These are phyloP conservation scores for Auricularia auricula-judae DNA, from an alignment of 768 basidiomycete genomes.

Conservation along the genomic window DNA sequence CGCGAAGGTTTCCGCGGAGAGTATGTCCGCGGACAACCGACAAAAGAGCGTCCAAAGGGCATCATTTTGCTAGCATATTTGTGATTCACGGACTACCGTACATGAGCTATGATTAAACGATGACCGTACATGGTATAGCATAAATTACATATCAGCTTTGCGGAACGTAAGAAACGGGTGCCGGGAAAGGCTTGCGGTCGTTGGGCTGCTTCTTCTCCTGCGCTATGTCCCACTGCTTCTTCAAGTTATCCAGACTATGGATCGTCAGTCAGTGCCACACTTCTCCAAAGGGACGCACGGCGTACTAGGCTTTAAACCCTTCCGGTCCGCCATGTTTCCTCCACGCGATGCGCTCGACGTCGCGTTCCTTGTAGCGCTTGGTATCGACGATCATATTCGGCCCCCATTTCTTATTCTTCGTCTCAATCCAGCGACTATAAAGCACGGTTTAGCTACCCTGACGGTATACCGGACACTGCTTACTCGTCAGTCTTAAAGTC, in stretches of 20 bases:
- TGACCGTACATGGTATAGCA: no score
- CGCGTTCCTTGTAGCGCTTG: neutral
- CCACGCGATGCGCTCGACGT: neutral
- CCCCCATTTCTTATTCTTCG: neutral
- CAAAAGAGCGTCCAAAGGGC: no score
- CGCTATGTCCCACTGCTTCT: neutral
- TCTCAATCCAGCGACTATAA: neutral
- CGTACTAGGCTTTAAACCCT: neutral
- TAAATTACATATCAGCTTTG: neutral
- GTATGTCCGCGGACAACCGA: no score
- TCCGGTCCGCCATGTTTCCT: neutral
- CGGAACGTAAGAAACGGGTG: neutral
- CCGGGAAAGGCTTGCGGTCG: neutral
- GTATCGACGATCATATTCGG: neutral
- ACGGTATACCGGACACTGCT: neutral
- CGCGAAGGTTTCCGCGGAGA: no score
- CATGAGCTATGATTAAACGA: no score
- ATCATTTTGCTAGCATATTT: no score
- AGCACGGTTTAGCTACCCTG: no score
- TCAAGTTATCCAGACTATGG: neutral
- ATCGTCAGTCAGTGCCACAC: neutral
- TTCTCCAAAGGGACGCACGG: neutral
- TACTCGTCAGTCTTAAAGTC: neutral
- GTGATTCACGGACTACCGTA: no score
- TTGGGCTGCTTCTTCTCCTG: neutral